Evolutionary conservation across 2,329 filamentous ascomycete species (phyloP).

Genomic region (Lomentospora prolificans): DNA sequence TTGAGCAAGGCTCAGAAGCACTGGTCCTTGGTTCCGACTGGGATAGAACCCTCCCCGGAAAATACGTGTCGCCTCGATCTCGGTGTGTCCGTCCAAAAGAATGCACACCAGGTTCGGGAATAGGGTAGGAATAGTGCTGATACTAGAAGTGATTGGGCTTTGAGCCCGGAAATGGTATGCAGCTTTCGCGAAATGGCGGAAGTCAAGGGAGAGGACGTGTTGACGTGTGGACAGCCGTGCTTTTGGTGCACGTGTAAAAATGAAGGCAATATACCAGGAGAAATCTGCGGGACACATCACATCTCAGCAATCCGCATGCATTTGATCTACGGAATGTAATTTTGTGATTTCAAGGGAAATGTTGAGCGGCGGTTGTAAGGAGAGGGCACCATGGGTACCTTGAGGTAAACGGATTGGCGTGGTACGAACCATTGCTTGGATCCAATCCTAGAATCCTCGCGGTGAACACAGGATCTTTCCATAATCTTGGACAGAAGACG

Average conservation of each 20-base stretch:
- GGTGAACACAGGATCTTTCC: slow-evolving; percentile 37
- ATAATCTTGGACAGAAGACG: slow-evolving; percentile 41
- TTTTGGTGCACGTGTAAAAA: slow-evolving; percentile 22
- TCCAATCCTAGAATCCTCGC: slow-evolving; percentile 29
- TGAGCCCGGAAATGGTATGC: slow-evolving; percentile 32
- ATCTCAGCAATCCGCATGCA: slow-evolving; percentile 4
- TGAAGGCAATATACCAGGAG: slow-evolving; percentile 38
- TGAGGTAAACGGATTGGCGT: no score
- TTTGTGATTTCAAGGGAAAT: no score
- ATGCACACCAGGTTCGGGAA: slow-evolving; percentile 37
- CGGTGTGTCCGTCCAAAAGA: slow-evolving; percentile 35
- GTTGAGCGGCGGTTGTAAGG: background rate
- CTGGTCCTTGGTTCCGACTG: slow-evolving; percentile 13
- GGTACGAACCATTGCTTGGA: slow-evolving; percentile 33
- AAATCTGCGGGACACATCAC: slow-evolving; percentile 27
- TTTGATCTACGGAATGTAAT: slow-evolving; percentile 3
- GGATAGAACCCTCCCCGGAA: slow-evolving; percentile 13
- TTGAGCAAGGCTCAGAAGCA: slow-evolving; percentile 35
- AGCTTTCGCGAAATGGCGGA: slow-evolving; percentile 30
- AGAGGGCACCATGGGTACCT: no score
- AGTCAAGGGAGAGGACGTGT: slow-evolving; percentile 38
- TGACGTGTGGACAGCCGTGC: slow-evolving; percentile 28
- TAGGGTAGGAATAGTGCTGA: slow-evolving; percentile 26
- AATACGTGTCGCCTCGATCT: slow-evolving; percentile 27
- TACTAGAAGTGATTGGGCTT: slow-evolving; percentile 25